phyloP scores from a whole-genome alignment of 139 green algal species.

The Volvox reticuliferus region DNA sequence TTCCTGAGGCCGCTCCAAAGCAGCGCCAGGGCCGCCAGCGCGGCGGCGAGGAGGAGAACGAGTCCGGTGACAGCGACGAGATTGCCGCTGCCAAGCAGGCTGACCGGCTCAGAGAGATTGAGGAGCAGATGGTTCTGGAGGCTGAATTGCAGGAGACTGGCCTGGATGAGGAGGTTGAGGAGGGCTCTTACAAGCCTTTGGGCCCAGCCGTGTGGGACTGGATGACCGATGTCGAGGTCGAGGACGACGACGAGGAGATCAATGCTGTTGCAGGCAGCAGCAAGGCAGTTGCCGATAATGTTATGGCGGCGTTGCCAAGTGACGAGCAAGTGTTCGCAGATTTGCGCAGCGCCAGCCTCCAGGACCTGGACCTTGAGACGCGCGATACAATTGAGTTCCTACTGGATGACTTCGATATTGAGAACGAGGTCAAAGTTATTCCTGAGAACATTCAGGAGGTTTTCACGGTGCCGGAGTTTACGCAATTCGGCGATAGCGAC shows the following conservation, averaged over 20 bases:
- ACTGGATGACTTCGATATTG: constrained; percentile 49
- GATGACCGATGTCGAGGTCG: constrained; percentile 29
- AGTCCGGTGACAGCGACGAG: constrained; percentile 41
- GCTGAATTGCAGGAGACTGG: constrained; percentile 57
- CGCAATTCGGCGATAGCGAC: constrained; percentile 5
- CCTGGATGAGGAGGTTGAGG: constrained; percentile 39
- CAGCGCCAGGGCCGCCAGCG: constrained; percentile 19
- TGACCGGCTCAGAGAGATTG: constrained; percentile 49
- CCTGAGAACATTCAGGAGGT: constrained; percentile 11
- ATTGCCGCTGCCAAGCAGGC: constrained; percentile 52
- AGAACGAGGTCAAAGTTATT: constrained; percentile 52
- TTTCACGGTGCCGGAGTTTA: constrained; percentile 7
- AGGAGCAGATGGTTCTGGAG: constrained; percentile 62
- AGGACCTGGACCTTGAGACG: constrained; percentile 50
- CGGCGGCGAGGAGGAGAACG: constrained; percentile 18
- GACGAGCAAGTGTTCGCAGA: constrained; percentile 47
- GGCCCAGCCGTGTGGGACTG: constrained; percentile 55
- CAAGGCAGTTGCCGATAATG: not conserved
- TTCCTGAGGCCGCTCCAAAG: constrained; percentile 66
- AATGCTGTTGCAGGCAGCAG: not conserved
- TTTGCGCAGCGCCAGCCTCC: constrained; percentile 41
- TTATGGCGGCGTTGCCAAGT: constrained; percentile 11
- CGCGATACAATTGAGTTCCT: constrained; percentile 57
- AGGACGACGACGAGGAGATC: constrained; percentile 39
- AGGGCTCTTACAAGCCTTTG: not conserved